Evolutionary conservation across 164 flowering plant genomes (phyloP).

Genomic region (Protea cynaroides): DNA sequence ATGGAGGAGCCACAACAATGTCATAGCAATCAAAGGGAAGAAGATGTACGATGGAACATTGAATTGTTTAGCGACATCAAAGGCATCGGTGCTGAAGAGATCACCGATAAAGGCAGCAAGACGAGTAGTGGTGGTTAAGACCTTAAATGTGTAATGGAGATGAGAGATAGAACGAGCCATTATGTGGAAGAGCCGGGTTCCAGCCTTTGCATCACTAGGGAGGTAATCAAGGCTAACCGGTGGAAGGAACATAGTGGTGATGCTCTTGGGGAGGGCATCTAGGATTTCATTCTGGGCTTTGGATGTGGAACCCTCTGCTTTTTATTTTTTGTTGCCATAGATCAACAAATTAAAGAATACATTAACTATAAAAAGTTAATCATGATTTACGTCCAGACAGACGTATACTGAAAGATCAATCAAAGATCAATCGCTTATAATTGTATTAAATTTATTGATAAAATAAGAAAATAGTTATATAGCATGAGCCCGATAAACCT

Average conservation of each 20-base stretch:
- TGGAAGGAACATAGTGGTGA: constrained; percentile 32
- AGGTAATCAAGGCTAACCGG: constrained; percentile 29
- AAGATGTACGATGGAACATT: no score
- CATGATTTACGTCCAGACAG: no score
- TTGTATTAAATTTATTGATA: no score
- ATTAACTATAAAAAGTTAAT: no score
- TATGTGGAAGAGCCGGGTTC: constrained; percentile 30
- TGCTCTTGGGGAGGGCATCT: constrained; percentile 24
- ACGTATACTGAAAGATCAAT: no score
- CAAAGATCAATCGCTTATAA: no score
- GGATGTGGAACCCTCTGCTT: no score
- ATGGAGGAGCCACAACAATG: constrained; percentile 27
- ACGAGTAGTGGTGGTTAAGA: not conserved
- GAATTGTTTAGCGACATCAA: constrained; percentile 41
- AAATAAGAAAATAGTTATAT: no score
- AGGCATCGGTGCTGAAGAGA: constrained; percentile 45
- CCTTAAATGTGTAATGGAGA: constrained; percentile 17
- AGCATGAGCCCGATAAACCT: no score
- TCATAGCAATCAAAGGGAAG: constrained; percentile 42
- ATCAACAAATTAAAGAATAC: no score
- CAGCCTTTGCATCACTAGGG: constrained; percentile 21
- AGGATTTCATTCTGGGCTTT: no score
- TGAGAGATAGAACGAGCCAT: constrained; percentile 34
- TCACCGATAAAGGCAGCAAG: constrained; percentile 39
- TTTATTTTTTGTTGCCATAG: no score